Percentiles rank a stretch among this genome's conserved stretches.
Evolutionary conservation across 1,139 yeast genomes (phyloP).

Genomic region (Diutina scorzettiae): DNA sequence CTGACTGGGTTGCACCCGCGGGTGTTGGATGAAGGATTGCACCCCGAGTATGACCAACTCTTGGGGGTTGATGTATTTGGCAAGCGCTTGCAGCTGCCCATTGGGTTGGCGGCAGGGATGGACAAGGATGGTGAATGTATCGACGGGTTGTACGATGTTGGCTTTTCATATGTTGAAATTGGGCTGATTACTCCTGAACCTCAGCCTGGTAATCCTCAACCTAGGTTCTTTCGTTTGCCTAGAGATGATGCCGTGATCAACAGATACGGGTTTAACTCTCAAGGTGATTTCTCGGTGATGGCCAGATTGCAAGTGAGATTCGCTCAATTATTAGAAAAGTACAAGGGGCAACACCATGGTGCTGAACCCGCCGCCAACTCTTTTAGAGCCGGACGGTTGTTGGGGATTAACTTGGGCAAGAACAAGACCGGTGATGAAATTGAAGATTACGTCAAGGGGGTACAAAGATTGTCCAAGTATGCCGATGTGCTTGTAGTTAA

Average conservation of each 20-base stretch:
- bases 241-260: conserved; percentile 85
- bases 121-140: conserved; percentile 95
- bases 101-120: conserved; percentile 93
- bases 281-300: conserved; percentile 70
- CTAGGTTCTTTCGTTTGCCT: conserved; percentile 79
- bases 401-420: conserved; percentile 83
- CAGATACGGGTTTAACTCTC: conserved; percentile 88
- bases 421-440: conserved; percentile 88
- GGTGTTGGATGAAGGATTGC: not conserved
- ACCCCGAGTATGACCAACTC: conserved; percentile 30
- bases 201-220: conserved; percentile 88
- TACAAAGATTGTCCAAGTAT: conserved; percentile 62
- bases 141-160: conserved; percentile 64
- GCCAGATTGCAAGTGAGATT: conserved; percentile 55
- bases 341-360: conserved; percentile 12
- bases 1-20: conserved; percentile 36
- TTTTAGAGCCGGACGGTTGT: conserved; percentile 48
- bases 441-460: conserved; percentile 77
- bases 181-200: conserved; percentile 91
- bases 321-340: conserved; percentile 16
- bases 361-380: conserved; percentile 36
- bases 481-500: conserved; percentile 87
- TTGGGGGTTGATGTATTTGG: conserved; percentile 59
- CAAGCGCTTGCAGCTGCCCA: conserved; percentile 49
- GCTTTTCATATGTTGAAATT: conserved; percentile 84